Conservation (phyloP, 257 asterid genomes). For the Lithospermum erythrorhizon region DNA sequence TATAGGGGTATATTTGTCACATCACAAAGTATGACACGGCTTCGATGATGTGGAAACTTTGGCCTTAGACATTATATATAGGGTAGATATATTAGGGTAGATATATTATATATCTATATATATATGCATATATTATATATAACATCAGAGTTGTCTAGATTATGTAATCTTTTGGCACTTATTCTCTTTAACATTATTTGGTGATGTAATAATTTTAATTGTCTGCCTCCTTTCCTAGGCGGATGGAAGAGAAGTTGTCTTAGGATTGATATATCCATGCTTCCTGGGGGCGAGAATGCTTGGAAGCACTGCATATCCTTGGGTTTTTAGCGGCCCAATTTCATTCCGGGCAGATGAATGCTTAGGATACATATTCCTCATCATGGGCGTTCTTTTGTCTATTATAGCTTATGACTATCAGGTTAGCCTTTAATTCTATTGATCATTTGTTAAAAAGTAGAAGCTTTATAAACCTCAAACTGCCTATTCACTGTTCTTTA, state of each 20-base stretch:
- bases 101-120: no score
- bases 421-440: conserved; percentile 29
- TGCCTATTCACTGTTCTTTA: not conserved
- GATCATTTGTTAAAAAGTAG: conserved; percentile 1
- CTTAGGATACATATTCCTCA: conserved; percentile 33
- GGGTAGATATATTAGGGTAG: no score
- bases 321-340: conserved; percentile 58
- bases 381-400: conserved; percentile 59
- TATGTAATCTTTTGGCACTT: not conserved
- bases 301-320: conserved; percentile 76
- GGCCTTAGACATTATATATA: no score
- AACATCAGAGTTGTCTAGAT: not conserved
- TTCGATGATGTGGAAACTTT: no score
- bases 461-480: not conserved
- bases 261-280: conserved; percentile 87
- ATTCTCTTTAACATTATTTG: conserved; percentile 5
- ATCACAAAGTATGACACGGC: no score
- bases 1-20: no score
- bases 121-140: no score
- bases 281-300: conserved; percentile 89
- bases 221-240: conserved; percentile 41
- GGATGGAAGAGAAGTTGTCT: conserved; percentile 77
- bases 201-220: conserved; percentile 13
- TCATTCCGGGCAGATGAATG: conserved; percentile 64
- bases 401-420: conserved; percentile 82